Percentiles rank a stretch among this genome's conserved stretches.
Conservation (phyloP, 169 alveolate species). For the Plasmodium vinckei region DNA sequence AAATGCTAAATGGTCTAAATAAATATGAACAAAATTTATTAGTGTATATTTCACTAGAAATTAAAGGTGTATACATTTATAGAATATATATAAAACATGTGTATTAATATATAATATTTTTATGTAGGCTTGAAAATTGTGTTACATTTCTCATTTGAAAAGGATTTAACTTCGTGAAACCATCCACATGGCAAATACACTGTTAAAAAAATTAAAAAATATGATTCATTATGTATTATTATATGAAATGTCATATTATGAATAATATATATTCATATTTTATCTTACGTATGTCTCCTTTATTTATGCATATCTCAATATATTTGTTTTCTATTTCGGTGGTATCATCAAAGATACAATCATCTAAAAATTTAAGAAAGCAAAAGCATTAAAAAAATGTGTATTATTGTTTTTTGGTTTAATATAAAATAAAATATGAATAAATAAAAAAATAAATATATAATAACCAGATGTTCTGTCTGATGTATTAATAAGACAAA, state of each 20-base stretch:
- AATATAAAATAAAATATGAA: conserved; percentile 11
- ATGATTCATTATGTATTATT: conserved; percentile 4
- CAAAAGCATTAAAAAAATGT: conserved; percentile 16
- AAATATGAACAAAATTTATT: conserved; percentile 20
- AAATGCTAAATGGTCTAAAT: conserved; percentile 68
- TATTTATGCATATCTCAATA: conserved; percentile 56
- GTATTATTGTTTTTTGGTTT: conserved; percentile 3
- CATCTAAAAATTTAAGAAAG: conserved; percentile 52
- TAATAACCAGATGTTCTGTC: conserved; percentile 43
- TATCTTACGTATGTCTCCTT: conserved; percentile 60
- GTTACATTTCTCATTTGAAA: conserved; percentile 62
- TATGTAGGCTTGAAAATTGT: conserved; percentile 7
- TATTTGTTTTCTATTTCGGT: conserved; percentile 47
- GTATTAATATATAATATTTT: conserved; percentile 11
- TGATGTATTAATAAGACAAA: conserved; percentile 55
- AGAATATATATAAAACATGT: conserved; percentile 10
- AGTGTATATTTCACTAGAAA: background rate
- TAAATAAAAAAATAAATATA: conserved; percentile 18
- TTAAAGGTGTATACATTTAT: conserved; percentile 9
- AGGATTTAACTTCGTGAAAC: conserved; percentile 76
- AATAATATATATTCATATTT: background rate
- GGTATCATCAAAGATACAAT: conserved; percentile 33
- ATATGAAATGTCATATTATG: conserved; percentile 16
- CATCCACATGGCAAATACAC: conserved; percentile 75
- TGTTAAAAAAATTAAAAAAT: conserved; percentile 9